Base-by-base conservation (phyloP, 2,329 filamentous ascomycete species). In the Trichophaea hybrida region DNA sequence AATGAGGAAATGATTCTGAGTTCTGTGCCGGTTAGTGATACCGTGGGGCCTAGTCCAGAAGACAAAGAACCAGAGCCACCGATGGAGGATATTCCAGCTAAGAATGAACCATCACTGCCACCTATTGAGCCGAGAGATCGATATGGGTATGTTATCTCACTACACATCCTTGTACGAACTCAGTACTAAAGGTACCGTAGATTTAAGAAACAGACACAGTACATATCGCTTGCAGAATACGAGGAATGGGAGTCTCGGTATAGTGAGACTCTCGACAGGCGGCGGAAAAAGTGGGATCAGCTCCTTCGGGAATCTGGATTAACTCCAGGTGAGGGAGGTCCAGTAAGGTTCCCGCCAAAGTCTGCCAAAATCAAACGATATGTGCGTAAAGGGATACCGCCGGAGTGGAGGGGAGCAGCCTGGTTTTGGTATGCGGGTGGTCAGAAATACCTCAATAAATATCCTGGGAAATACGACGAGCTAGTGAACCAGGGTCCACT, bases 391-490 rank as follows among this genome's bases (percentile, higher is more conserved):
- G 91, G 91, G 13, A 91, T 96, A 54, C 91, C 91, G 2, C 88
- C 90, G 0, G 88, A 95, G 65, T 94, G 89, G 82, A 82, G 91
- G 69, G 91, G 91, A n/a, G 85, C 87, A 5, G 91, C 91, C 50
- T 97, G 91, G 91, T 97, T 94, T 72, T 96, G 86, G 74, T 97
- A 96, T 70, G 88, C 89, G 8, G 88, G 88, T 17, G 91, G 91
- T 1, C 88, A 88, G 31, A 82, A 83, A 50, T 85, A 88, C 65
- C 72, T 95, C 61, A 80, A 82, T 55, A 84, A 87, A 69, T 80
- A 94, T 67, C 79, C 82, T 4, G 87, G 87, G 1, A 75, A 91
- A 13, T 97, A 96, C 70, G 79, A 82, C 56, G 77, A 82, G 56
- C 75, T 94, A 43, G 75, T 93, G 35, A 75, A 78, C 58, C 77